phyloP scores from a whole-genome alignment of 352 stramenopile genomes.

The Phytophthora aleatoria region DNA sequence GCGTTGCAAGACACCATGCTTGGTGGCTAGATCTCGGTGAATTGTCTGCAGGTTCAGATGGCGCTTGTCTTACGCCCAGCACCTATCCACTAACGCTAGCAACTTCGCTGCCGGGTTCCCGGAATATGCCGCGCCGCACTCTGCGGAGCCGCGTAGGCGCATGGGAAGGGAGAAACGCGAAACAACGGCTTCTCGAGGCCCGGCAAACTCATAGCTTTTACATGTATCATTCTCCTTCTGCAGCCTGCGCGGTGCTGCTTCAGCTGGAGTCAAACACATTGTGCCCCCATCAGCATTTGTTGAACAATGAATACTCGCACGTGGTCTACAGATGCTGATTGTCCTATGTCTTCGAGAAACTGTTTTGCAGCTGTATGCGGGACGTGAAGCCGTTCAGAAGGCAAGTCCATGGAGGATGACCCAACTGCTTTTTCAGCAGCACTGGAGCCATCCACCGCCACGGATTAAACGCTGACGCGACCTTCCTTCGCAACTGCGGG shows the following conservation, averaged over 20 bases:
- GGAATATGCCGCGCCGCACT: constrained; percentile 3
- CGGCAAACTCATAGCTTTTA: constrained; percentile 15
- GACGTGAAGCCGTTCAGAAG: constrained; percentile 1
- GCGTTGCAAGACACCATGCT: neutral
- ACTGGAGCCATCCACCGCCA: constrained; percentile 1
- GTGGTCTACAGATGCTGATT: constrained; percentile 21
- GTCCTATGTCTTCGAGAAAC: constrained; percentile 7
- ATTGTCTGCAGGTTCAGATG: constrained; percentile 22
- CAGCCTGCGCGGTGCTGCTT: constrained; percentile 8
- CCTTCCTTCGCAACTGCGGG: constrained; percentile 12
- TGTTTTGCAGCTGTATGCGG: constrained; percentile 5
- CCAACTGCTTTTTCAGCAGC: constrained; percentile 27
- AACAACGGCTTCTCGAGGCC: neutral
- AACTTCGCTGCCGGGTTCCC: constrained; percentile 9
- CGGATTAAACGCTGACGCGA: constrained; percentile 8
- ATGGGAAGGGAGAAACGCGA: neutral
- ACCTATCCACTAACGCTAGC: neutral
- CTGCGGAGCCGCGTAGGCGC: neutral
- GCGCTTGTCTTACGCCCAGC: neutral
- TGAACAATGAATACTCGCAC: constrained; percentile 18
- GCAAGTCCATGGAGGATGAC: neutral
- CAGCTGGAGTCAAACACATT: constrained; percentile 13
- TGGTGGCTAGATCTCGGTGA: constrained; percentile 3
- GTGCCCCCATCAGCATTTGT: constrained; percentile 15
- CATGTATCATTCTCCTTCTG: constrained; percentile 17